Conservation (phyloP, 768 basidiomycete species). For the Podaxis pistillaris region DNA sequence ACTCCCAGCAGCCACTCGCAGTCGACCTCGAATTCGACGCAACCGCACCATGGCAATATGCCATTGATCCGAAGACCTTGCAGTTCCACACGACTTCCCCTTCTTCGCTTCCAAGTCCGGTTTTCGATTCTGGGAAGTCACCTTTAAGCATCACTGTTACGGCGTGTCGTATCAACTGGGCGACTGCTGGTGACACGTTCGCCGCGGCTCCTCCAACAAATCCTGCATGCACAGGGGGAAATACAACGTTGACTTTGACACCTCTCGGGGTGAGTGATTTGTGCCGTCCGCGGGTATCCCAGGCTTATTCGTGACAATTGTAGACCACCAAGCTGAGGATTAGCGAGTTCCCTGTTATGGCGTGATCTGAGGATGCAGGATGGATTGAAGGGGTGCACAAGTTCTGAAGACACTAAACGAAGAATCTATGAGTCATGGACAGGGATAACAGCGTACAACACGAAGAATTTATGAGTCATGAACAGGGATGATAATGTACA, state of each 20-base stretch:
- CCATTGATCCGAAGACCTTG: constrained; percentile 47
- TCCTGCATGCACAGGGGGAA: constrained; percentile 40
- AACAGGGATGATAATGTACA: neutral
- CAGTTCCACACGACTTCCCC: constrained; percentile 35
- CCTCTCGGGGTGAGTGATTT: constrained; percentile 47
- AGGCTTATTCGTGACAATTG: neutral
- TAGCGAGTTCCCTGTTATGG: constrained; percentile 37
- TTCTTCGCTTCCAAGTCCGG: constrained; percentile 39
- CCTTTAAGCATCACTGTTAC: constrained; percentile 45
- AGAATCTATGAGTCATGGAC: neutral
- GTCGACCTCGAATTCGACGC: constrained; percentile 51
- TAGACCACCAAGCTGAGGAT: constrained; percentile 40
- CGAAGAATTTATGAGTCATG: neutral
- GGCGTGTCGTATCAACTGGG: constrained; percentile 52
- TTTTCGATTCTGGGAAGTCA: constrained; percentile 48
- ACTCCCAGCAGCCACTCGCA: constrained; percentile 43
- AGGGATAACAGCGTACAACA: neutral
- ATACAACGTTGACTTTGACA: constrained; percentile 41
- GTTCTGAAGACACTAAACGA: neutral
- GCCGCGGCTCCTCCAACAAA: constrained; percentile 44
- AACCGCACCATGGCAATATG: constrained; percentile 48
- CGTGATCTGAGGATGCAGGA: neutral
- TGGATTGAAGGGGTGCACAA: neutral
- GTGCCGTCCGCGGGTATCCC: neutral
- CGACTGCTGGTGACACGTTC: constrained; percentile 45